Percentiles rank a stretch among this genome's conserved stretches.
These are phyloP conservation scores for Rhizopus sp. DNA, from an alignment of 371 early-diverging fungal genomes.

Conservation along the genomic window DNA sequence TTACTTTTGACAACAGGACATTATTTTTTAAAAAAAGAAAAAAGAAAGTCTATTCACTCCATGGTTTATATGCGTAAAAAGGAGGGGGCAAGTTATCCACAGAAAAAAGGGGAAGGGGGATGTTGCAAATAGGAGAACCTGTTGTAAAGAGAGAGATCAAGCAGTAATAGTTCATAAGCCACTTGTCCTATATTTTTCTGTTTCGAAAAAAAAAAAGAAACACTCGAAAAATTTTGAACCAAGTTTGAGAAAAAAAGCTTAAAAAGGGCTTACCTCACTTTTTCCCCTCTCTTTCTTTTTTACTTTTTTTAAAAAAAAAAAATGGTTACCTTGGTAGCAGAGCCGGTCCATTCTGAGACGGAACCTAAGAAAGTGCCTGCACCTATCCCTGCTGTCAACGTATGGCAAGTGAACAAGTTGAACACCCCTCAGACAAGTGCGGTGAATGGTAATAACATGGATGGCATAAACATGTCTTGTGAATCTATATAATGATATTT, in stretches of 20 bases:
- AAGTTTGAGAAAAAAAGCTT: constrained; percentile 6
- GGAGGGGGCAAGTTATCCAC: neutral
- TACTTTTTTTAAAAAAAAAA: neutral
- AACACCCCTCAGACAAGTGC: constrained; percentile 5
- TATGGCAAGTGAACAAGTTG: constrained; percentile 48
- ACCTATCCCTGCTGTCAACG: constrained; percentile 49
- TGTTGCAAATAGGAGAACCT: neutral
- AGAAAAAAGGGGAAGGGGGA: neutral
- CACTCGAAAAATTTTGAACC: constrained; percentile 3
- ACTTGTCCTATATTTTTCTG: neutral
- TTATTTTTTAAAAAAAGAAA: constrained; percentile 7
- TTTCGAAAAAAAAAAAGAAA: neutral
- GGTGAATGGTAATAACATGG: constrained; percentile 3
- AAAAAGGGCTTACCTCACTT: neutral
- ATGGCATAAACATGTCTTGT: neutral
- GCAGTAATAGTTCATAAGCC: neutral
- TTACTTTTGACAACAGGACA: constrained; percentile 52
- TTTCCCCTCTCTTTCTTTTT: neutral
- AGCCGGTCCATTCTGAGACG: constrained; percentile 7
- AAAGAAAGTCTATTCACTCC: constrained; percentile 1
- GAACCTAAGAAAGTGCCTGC: constrained; percentile 29
- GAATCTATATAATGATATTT: neutral
- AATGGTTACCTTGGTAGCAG: constrained; percentile 5
- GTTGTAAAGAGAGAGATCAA: neutral
- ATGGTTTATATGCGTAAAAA: constrained; percentile 1